phyloP scores from a whole-genome alignment of 2,329 filamentous ascomycete species.

The Penicillium palitans region DNA sequence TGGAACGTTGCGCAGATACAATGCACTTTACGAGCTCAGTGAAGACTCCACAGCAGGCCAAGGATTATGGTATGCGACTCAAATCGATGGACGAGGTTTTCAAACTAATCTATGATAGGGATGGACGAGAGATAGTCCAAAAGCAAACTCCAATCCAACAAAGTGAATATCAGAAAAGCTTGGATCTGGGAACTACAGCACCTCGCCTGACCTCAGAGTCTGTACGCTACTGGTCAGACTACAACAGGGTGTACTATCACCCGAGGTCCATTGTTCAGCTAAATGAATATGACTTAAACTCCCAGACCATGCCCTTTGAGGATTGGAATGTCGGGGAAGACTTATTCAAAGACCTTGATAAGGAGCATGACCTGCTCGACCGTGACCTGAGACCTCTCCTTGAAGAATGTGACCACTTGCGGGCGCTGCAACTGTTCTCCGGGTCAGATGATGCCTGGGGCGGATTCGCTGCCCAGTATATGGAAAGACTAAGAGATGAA shows the following conservation, averaged over 20 bases:
- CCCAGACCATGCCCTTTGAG: conserved; percentile 77
- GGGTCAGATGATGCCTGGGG: conserved; percentile 78
- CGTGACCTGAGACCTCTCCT: conserved; percentile 84
- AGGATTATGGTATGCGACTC: conserved; percentile 46
- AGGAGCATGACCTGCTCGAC: conserved; percentile 83
- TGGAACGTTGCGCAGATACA: conserved; percentile 81
- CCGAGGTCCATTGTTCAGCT: conserved; percentile 84
- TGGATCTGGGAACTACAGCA: conserved; percentile 68
- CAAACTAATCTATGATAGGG: conserved; percentile 49
- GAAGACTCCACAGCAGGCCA: conserved; percentile 37
- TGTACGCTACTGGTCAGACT: conserved; percentile 97
- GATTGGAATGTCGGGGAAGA: conserved; percentile 72
- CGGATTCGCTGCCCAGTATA: conserved; percentile 70
- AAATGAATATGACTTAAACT: conserved; percentile 82
- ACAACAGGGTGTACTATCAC: conserved; percentile 88
- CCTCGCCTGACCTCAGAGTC: conserved; percentile 65
- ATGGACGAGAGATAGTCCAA: conserved; percentile 67
- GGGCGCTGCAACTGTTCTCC: conserved; percentile 77
- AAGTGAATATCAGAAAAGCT: conserved; percentile 74
- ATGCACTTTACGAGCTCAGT: conserved; percentile 74
- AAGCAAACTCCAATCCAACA: conserved; percentile 66
- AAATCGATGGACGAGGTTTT: not conserved
- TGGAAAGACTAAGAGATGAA: conserved; percentile 81
- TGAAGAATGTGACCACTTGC: conserved; percentile 91
- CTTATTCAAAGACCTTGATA: conserved; percentile 70